Evolutionary conservation across 2,329 filamentous ascomycete species (phyloP).

Genomic region (Fusarium protoensiforme): DNA sequence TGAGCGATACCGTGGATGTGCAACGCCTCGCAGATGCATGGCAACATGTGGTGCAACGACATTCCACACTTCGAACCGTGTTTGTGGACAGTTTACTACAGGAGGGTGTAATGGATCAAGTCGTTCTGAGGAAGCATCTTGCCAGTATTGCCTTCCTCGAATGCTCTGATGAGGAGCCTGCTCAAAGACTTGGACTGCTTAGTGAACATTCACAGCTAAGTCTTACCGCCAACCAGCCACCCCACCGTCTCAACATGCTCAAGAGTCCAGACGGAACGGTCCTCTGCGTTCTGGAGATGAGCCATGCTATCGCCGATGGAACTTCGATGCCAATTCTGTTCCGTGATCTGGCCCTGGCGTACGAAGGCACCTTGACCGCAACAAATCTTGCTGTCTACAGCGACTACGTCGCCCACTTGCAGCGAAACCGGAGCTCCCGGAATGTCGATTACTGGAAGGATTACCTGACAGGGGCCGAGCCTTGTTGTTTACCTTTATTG

Average conservation of each 20-base stretch:
- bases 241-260: conserved; percentile 29
- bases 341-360: conserved; percentile 26
- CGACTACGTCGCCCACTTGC: conserved; percentile 24
- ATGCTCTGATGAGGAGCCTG: neutral
- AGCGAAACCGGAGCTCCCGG: neutral
- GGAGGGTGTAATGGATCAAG: conserved; percentile 23
- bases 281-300: conserved; percentile 30
- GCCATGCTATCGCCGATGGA: conserved; percentile 34
- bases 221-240: conserved; percentile 2
- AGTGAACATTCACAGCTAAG: neutral
- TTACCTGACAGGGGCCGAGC: conserved; percentile 5
- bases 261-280: neutral
- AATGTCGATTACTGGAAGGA: conserved; percentile 18
- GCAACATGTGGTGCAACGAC: conserved; percentile 28
- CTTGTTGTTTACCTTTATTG: neutral
- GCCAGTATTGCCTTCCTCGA: neutral
- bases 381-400: conserved; percentile 6
- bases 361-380: conserved; percentile 2
- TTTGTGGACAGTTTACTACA: conserved; percentile 27
- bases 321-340: conserved; percentile 35
- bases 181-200: neutral
- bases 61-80: conserved; percentile 38
- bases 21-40: conserved; percentile 28
- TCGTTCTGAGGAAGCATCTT: conserved; percentile 27
- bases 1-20: neutral